Evolutionary conservation across 495 filamentous ascomycete species (phyloP).

Genomic region (Xylaria sp.): DNA sequence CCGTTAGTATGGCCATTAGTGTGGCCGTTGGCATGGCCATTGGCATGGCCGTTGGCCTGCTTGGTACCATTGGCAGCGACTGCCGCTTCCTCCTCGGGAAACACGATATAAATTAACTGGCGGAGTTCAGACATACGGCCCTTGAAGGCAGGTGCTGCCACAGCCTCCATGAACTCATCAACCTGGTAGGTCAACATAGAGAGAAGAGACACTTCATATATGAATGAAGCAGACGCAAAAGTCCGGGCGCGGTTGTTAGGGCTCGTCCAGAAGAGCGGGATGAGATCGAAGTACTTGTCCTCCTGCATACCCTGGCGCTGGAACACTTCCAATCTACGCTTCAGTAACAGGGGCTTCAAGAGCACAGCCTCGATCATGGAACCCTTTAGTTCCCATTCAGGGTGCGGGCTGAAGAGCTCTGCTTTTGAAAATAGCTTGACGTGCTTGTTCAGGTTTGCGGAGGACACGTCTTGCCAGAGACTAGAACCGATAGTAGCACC

Average conservation of each 20-base stretch:
- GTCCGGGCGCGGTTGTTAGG: conserved; percentile 33
- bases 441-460: conserved; percentile 26
- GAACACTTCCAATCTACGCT: conserved; percentile 37
- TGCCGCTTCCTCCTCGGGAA: conserved; percentile 7
- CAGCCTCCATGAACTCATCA: conserved; percentile 50
- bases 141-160: conserved; percentile 33
- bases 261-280: conserved; percentile 46
- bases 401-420: conserved; percentile 34
- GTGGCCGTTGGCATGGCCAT: conserved; percentile 14
- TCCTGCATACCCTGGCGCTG: conserved; percentile 34
- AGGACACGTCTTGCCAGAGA: conserved; percentile 19
- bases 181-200: conserved; percentile 48
- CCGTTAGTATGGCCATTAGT: too few species aligned
- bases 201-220: conserved; percentile 51
- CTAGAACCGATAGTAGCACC: conserved; percentile 27
- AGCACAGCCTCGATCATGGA: conserved; percentile 40
- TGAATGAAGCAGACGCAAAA: conserved; percentile 26
- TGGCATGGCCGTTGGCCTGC: conserved; percentile 1
- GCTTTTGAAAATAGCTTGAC: conserved; percentile 34
- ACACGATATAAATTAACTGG: conserved; percentile 8
- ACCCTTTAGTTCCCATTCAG: conserved; percentile 36
- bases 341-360: conserved; percentile 32
- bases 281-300: conserved; percentile 51
- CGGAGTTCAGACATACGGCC: conserved; percentile 15
- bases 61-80: conserved; percentile 1